phyloP scores from a whole-genome alignment of 139 green algal species.

The Chlamydomonas sp. region DNA sequence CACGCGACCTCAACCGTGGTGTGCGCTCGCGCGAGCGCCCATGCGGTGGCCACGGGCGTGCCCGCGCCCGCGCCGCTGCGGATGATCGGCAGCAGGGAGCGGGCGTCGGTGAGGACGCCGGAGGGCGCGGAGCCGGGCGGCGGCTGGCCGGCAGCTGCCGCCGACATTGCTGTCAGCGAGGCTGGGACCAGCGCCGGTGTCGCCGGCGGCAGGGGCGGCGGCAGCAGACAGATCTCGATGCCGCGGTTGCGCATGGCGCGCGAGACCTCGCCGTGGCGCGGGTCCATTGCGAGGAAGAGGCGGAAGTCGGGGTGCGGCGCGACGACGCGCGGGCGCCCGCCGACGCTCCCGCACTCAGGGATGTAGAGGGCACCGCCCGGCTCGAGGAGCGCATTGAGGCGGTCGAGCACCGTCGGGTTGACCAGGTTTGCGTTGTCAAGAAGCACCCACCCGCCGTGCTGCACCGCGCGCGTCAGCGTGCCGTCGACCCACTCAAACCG shows the following conservation, averaged over 20 bases:
- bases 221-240: conserved; percentile 85
- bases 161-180: not conserved
- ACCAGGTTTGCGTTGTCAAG: conserved; percentile 95
- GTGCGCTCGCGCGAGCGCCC: conserved; percentile 49
- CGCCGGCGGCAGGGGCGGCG: conserved; percentile 14
- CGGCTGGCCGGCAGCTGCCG: not conserved
- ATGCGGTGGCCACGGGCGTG: conserved; percentile 13
- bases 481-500: conserved; percentile 98
- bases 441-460: conserved; percentile 86
- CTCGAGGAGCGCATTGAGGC: conserved; percentile 95
- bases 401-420: conserved; percentile 92
- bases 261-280: conserved; percentile 84
- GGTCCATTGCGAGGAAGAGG: conserved; percentile 88
- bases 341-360: conserved; percentile 67
- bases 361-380: conserved; percentile 74
- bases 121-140: not conserved
- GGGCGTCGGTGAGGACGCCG: not conserved
- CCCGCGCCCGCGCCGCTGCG: not conserved
- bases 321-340: conserved; percentile 51
- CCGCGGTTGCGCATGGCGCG: conserved; percentile 96
- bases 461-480: conserved; percentile 69
- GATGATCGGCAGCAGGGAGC: conserved; percentile 9
- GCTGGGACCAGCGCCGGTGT: too few species aligned
- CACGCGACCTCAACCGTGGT: conserved; percentile 16
- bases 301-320: conserved; percentile 84